Percentiles rank a stretch among this genome's conserved stretches.
Conservation (phyloP, 331 rosid genomes). For the Quercus phellos region DNA sequence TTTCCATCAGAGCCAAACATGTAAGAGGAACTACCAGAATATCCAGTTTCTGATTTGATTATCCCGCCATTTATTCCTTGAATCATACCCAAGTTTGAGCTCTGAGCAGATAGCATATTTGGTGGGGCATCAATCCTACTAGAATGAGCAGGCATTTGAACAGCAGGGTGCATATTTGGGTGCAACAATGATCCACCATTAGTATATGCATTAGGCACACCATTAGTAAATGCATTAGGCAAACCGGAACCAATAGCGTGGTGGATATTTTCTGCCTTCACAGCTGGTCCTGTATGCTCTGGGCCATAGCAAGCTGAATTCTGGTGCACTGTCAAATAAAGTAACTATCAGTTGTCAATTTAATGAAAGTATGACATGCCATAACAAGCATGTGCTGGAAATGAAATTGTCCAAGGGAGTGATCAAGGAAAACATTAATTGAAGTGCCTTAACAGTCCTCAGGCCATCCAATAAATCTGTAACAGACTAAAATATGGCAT, state of each 20-base stretch:
- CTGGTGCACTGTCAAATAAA: constrained; percentile 55
- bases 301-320: constrained; percentile 53
- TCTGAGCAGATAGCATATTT: constrained; percentile 46
- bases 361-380: not conserved
- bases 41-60: constrained; percentile 75
- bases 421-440: not conserved
- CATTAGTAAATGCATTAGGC: constrained; percentile 39
- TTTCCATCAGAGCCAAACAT: constrained; percentile 59
- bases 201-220: constrained; percentile 44
- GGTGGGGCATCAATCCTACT: constrained; percentile 58
- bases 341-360: not conserved
- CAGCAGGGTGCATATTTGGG: constrained; percentile 51
- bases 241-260: constrained; percentile 53
- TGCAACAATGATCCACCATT: constrained; percentile 66
- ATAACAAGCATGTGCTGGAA: not conserved
- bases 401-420: not conserved
- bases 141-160: constrained; percentile 55
- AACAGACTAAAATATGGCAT: not conserved
- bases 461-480: not conserved
- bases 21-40: constrained; percentile 56
- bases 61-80: constrained; percentile 77
- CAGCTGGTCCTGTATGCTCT: constrained; percentile 40
- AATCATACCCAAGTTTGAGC: constrained; percentile 57
- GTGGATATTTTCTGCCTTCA: constrained; percentile 61
- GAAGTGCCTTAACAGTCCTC: not conserved